Evolutionary conservation across 805 yeast species (phyloP), one percentile per base, ranked within the genome.

Genomic region (Naumovozyma dairenensis): DNA sequence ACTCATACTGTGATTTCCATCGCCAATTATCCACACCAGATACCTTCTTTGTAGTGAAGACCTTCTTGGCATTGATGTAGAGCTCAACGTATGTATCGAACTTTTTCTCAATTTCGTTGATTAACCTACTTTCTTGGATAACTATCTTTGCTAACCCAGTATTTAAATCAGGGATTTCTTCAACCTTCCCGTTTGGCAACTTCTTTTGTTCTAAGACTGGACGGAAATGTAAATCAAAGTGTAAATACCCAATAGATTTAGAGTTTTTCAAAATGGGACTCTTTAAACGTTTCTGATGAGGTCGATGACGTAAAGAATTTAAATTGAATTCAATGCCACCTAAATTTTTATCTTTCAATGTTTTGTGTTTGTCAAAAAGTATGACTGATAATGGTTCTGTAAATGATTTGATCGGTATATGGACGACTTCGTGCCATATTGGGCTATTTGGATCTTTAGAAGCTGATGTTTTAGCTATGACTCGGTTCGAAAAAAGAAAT

Each of bases 111-210:
- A 45, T 43, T 19, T 60, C 63, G 21, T 43, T 48, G 26, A 56
- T 35, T 13, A 46, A 53, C 16, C 42, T 29, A 21, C 45, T 45
- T 19, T 46, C 50, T 39, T 74, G 77, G 46, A 87, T 31, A 16
- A 29, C 31, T n/a, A 54, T 62, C 48, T 75, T 67, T 16, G 78
- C 73, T 44, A 92, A 76, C 67, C 97, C 97, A n/a, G 96, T 84
- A 60, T 86, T 87, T 54, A 83, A 71, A 42, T 84, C 95, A 28
- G 94, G 94, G 25, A 92, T 81, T 25, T 93, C 84, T 42, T 75
- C 77, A 35, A 70, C 65, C 3, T 87, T 80, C 29, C 94, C 95
- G 56, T 86, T 95, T 2, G 81, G 70, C 62, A 42, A 65, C 57
- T 35, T 74, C 66, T 57, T 72, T 67, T 58, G 54, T 35, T 62